Base-by-base conservation (phyloP, 192 early-diverging fungal genomes). In the Coemansia sp. region DNA sequence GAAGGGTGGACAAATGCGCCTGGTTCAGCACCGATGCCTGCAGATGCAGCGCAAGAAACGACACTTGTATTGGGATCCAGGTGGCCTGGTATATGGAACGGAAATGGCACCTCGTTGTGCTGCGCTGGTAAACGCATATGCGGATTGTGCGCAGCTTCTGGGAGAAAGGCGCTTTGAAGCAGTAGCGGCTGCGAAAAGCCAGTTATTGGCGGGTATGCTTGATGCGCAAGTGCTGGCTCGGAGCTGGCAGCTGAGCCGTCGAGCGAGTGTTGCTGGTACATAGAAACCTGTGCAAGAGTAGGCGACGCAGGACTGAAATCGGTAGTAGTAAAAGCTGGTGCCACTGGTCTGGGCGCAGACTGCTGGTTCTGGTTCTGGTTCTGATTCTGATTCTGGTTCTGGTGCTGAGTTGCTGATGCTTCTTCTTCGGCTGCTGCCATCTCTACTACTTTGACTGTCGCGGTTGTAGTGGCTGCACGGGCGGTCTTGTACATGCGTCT, bases 261-360 rank as follows among this genome's bases (percentile, higher is more conserved):
- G 16, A 33, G 54, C 20, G n/a, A 32, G 11, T 63, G 14, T n/a
- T 61, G 60, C 48, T 68, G 61, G 28, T 51, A 31, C 42, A 61
- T 56, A 36, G 36, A 36, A 42, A 17, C 25, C 10, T 55, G 16
- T 25, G 34, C 22, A 32, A 36, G 20, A 16, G 38, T 2, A 28
- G 49, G 56, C 40, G 57, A 22, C 8, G 33, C 38, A 8, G 33
- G 7, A 48, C 30, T 48, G n/a, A n/a, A n/a, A n/a, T n/a, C n/a
- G n/a, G n/a, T n/a, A n/a, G n/a, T n/a, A n/a, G n/a, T n/a, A n/a
- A n/a, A n/a, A n/a, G n/a, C n/a, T n/a, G n/a, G n/a, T n/a, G n/a
- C n/a, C n/a, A n/a, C n/a, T n/a, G n/a, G n/a, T n/a, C n/a, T n/a
- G n/a, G n/a, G n/a, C n/a, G n/a, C n/a, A n/a, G n/a, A n/a, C n/a